Conservation (phyloP, 345 rosid species). For the Linum trigynum region DNA sequence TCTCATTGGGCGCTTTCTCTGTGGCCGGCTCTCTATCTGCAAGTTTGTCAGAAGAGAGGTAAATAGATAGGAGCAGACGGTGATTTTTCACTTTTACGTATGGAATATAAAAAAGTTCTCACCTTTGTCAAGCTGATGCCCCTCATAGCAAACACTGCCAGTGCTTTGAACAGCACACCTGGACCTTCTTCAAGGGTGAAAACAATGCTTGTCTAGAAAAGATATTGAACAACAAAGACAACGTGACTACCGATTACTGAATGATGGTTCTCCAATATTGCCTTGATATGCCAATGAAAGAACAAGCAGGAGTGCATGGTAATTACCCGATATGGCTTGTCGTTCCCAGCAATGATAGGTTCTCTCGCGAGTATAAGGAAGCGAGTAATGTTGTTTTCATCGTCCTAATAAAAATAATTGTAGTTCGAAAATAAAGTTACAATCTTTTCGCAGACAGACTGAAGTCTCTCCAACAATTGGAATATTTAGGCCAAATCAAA, state of each 20-base stretch:
- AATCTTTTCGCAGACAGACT: neutral
- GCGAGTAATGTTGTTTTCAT: conserved; percentile 31
- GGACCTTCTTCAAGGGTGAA: conserved; percentile 49
- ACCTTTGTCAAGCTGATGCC: conserved; percentile 46
- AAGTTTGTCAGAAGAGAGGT: neutral
- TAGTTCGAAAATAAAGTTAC: conserved; percentile 8
- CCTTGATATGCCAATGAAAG: too few relatives aligned
- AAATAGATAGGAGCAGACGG: neutral
- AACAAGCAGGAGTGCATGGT: neutral
- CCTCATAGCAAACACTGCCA: conserved; percentile 47
- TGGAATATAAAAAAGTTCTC: neutral
- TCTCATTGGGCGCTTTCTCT: conserved; percentile 39
- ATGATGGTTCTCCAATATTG: too few relatives aligned
- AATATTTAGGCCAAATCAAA: too few relatives aligned
- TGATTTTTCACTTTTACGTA: too few relatives aligned
- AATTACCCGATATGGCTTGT: conserved; percentile 31
- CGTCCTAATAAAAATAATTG: conserved; percentile 23
- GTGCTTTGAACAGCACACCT: conserved; percentile 43
- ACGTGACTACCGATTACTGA: neutral
- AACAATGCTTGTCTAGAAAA: conserved; percentile 40
- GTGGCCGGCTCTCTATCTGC: conserved; percentile 51
- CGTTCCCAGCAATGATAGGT: conserved; percentile 40
- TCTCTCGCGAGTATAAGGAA: conserved; percentile 47
- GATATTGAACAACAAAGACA: neutral
- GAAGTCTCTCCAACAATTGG: too few relatives aligned